phyloP scores from a whole-genome alignment of 1,284 basidiomycete genomes.

The Phlebopus sp. region DNA sequence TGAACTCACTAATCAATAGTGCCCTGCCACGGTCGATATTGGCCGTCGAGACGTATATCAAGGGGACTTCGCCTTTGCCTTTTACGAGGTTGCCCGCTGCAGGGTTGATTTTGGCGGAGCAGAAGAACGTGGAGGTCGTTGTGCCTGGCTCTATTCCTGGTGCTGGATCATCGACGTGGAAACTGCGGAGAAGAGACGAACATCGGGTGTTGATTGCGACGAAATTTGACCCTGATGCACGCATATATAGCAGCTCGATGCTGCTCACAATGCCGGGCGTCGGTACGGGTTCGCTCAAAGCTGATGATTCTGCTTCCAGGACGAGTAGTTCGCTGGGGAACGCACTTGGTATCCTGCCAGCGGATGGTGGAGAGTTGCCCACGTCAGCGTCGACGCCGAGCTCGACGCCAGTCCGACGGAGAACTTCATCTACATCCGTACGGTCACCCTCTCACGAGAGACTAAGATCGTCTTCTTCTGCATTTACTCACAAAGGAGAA shows the following conservation, averaged over 20 bases:
- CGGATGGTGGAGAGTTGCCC: slow-evolving; percentile 12
- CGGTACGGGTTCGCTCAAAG: slow-evolving; percentile 8
- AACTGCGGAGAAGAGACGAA: slow-evolving; percentile 55
- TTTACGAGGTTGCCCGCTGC: slow-evolving; percentile 64
- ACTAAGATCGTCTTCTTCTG: slow-evolving; percentile 36
- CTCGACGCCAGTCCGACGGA: slow-evolving; percentile 4
- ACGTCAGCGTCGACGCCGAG: slow-evolving; percentile 13
- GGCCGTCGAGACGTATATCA: slow-evolving; percentile 69
- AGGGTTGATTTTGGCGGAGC: slow-evolving; percentile 54
- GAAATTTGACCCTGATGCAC: slow-evolving; percentile 46
- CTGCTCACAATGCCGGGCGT: slow-evolving; percentile 33
- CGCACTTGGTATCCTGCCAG: slow-evolving; percentile 12
- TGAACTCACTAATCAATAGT: slow-evolving; percentile 88
- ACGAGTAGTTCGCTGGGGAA: slow-evolving; percentile 7
- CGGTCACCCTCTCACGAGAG: slow-evolving; percentile 23
- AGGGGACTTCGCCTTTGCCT: slow-evolving; percentile 59
- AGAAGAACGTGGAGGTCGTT: slow-evolving; percentile 28
- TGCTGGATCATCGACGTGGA: slow-evolving; percentile 43
- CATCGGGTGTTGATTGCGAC: slow-evolving; percentile 51
- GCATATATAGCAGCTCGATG: slow-evolving; percentile 49
- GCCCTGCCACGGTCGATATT: slow-evolving; percentile 68
- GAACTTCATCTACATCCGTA: slow-evolving; percentile 20
- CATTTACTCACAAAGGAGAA: slow-evolving; percentile 61
- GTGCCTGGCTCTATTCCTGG: not conserved
- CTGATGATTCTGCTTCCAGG: slow-evolving; percentile 22